Evolutionary conservation across 768 basidiomycete genomes (phyloP), one percentile per base, ranked within the genome.

Genomic region (Calvatia gigantea): DNA sequence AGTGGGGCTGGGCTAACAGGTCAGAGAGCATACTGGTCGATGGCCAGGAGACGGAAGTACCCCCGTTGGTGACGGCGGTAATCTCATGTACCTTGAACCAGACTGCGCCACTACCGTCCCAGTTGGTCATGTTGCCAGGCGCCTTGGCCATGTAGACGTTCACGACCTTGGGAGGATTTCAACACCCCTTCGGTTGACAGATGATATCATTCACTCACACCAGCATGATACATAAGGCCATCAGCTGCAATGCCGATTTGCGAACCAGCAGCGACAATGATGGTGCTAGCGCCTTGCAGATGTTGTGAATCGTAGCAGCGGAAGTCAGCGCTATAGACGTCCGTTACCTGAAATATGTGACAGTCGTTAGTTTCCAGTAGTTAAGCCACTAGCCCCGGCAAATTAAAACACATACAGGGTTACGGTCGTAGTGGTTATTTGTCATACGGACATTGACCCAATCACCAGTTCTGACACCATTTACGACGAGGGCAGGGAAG

Each of bases 81-180:
- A 77, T 70, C 63, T 78, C 60, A 60, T 77, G 67, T 9, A 75
- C 72, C 70, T 73, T 73, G 69, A 77, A 77, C 75, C 76, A 77
- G 32, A 75, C 75, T 29, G 51, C 50, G 51, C 78, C 78, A 48
- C 69, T 67, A 21, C 75, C 75, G 42, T 71, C 75, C 63, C 70
- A 75, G 31, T 59, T 60, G 28, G 70, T 62, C 51, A 73, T 74
- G 58, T 76, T 69, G 2, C 62, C 64, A 32, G 78, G 75, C 3
- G 78, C 79, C 58, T 73, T 75, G 23, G 80, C 79, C 73, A 73
- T 73, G 62, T 74, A 74, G 19, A 75, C 67, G 38, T 75, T 75
- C 19, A 72, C 61, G 38, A 75, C 48, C 48, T 38, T 11, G 17
- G 4, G 19, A 25, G 3, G 6, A 35, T n/a, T n/a, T n/a, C n/a